Base-by-base conservation (phyloP, 345 rosid genomes). In the Lagerstroemia speciosa region DNA sequence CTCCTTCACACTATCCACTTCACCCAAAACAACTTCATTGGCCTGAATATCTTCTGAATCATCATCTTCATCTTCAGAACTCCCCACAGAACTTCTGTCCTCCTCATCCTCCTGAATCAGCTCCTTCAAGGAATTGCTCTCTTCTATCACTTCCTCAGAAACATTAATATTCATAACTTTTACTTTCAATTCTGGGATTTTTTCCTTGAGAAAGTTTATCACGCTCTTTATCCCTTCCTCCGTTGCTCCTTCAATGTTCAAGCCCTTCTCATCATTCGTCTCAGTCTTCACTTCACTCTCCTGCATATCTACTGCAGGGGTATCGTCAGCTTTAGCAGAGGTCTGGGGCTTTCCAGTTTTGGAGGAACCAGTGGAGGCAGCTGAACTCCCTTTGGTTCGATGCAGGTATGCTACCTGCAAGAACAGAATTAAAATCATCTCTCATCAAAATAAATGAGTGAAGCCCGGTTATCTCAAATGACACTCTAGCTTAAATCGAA, bases 201-300 rank as follows among this genome's bases (percentile, higher is more conserved):
- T 91, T 66, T 94, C 96, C 82, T 89, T 94, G 41, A 94, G 89
- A 83, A 86, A 94, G 50, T 91, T 89, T 63, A 94, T 83, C 67
- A 94, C 96, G 66, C 90, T 89, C 87, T 86, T 82, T 73, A 94
- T 91, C 77, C 95, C 95, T 77, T 89, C 97, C 81, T 89, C 97
- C 52, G 91, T 91, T 41, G 87, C 87, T 78, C 83, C 96, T 73
- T 88, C 94, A 61, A 79, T 72, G 78, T 83, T 80, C 75, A 87
- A 72, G 77, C 84, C 84, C 74, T 80, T 88, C 72, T 83, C 92
- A 66, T 87, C 93, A 72, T 75, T 85, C 60, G 60, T 77, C 78
- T 87, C 93, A 17, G 72, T 63, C 76, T 87, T 85, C 64, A 76
- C 82, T 72, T 87, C 96, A 80, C 77, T 86, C 75, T 74, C 90